Evolutionary conservation across 1,284 basidiomycete genomes (phyloP), one percentile per base, ranked within the genome.

Genomic region (Grifola frondosa): DNA sequence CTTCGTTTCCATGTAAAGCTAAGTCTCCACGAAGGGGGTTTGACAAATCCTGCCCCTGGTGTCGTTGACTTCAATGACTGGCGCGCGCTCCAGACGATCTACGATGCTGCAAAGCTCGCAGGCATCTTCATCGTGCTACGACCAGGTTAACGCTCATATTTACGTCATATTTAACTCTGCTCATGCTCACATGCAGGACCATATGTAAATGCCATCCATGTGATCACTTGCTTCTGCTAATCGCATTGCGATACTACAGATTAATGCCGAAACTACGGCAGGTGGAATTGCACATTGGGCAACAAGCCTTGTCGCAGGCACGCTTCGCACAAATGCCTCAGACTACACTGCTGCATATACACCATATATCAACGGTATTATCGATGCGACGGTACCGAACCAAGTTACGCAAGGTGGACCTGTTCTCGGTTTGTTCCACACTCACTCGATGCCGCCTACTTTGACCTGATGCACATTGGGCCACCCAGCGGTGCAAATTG

Each of bases 281-380:
- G 88, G 88, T 16, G 88, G 88, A 2, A 80, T 90, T 47, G 77
- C 88, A 0, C 84, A 87, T 48, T 91, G 88, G 89, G 71, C 78
- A 12, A 88, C 84, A 1, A 74, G 79, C 10, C 75, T 83, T 54
- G 77, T 88, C 12, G 74, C 78, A 4, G 84, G 83, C 2, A 68
- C 68, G 30, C 68, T 91, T 16, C 75, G 89, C 7, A 88, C 82
- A 26, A 84, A 86, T 50, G 80, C 75, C 5, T 75, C 78, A 0
- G 84, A 84, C 49, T 91, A 78, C 71, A 70, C 64, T 45, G 73
- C 68, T 6, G 77, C 86, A 0, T 92, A 88, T 85, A 70, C 77
- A 50, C 77, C 74, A 9, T 92, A 91, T 56, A 76, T 84, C 30
- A 66, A 74, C 37, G 80, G 72, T 0, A 76, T 91, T 46, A 81